Evolutionary conservation across 768 basidiomycete species (phyloP).

Genomic region (Lactarius deliciosus): DNA sequence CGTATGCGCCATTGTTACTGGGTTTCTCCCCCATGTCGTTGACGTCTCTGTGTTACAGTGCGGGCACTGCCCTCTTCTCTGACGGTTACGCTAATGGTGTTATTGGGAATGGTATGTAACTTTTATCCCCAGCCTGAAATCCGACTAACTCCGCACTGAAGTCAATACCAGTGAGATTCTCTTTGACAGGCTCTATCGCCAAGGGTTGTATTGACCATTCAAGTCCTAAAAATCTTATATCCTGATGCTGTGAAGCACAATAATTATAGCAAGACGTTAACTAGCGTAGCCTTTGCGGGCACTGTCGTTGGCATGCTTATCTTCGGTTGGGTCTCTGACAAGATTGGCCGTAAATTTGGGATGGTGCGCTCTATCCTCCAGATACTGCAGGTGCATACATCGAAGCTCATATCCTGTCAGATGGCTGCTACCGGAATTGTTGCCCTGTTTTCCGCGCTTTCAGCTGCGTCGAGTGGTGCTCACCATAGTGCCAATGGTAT

Average conservation of each 20-base stretch:
- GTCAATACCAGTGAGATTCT: slow-evolving; percentile 63
- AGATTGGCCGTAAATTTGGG: slow-evolving; percentile 70
- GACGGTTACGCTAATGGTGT: slow-evolving; percentile 87
- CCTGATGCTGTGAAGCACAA: slow-evolving; percentile 46
- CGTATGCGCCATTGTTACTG: slow-evolving; percentile 47
- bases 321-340: slow-evolving; percentile 85
- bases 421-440: slow-evolving; percentile 84
- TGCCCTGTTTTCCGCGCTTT: slow-evolving; percentile 77
- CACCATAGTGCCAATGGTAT: slow-evolving; percentile 67
- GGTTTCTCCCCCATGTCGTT: slow-evolving; percentile 13
- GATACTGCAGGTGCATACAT: neutral
- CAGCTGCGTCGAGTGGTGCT: slow-evolving; percentile 80
- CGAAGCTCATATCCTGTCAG: slow-evolving; percentile 38
- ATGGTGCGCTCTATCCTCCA: slow-evolving; percentile 59
- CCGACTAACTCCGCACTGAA: slow-evolving; percentile 33
- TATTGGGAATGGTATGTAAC: slow-evolving; percentile 69
- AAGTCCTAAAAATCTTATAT: slow-evolving; percentile 74
- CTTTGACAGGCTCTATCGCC: neutral
- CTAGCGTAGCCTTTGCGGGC: slow-evolving; percentile 78
- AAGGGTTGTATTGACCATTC: slow-evolving; percentile 15
- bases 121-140: neutral
- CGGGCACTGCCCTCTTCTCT: slow-evolving; percentile 85
- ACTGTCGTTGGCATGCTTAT: slow-evolving; percentile 82
- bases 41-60: slow-evolving; percentile 42
- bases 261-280: slow-evolving; percentile 63